Percentiles rank a stretch among this genome's conserved stretches.
Conservation (phyloP, 2,329 filamentous ascomycete genomes). For the Fusarium brevicatenulatum region DNA sequence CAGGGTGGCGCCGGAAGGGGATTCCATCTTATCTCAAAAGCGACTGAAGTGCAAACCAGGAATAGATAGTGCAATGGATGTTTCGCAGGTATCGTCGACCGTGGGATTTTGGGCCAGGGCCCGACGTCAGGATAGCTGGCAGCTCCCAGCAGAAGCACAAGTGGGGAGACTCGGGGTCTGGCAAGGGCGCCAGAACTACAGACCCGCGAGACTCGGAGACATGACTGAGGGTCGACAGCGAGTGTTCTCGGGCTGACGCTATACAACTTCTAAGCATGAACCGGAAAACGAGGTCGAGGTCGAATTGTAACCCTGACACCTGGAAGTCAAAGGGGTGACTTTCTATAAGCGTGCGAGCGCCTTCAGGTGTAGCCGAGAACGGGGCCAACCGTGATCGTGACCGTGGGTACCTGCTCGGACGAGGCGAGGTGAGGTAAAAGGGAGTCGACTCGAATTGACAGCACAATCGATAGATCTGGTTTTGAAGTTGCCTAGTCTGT, state of each 20-base stretch:
- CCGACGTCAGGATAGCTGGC: slow-evolving; percentile 26
- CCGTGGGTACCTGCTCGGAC: slow-evolving; percentile 29
- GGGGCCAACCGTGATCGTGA: slow-evolving; percentile 24
- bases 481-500: not conserved
- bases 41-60: slow-evolving; percentile 3
- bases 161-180: slow-evolving; percentile 51
- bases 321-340: slow-evolving; percentile 11
- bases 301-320: slow-evolving; percentile 5
- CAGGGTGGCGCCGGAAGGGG: slow-evolving; percentile 49
- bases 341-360: slow-evolving; percentile 12
- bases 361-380: slow-evolving; percentile 27
- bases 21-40: slow-evolving; percentile 52
- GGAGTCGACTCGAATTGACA: slow-evolving; percentile 11
- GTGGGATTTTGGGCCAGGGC: slow-evolving; percentile 24
- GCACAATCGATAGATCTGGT: slow-evolving; percentile 2
- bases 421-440: not conserved
- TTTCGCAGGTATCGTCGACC: slow-evolving; percentile 33
- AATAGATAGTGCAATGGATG: slow-evolving; percentile 18
- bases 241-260: slow-evolving; percentile 44
- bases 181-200: slow-evolving; percentile 61
- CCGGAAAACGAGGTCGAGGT: slow-evolving; percentile 8
- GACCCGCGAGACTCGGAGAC: slow-evolving; percentile 55
- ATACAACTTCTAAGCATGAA: slow-evolving; percentile 18
- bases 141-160: slow-evolving; percentile 35
- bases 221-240: slow-evolving; percentile 54